phyloP scores from a whole-genome alignment of 371 early-diverging fungal species.

The Smittium culicis region DNA sequence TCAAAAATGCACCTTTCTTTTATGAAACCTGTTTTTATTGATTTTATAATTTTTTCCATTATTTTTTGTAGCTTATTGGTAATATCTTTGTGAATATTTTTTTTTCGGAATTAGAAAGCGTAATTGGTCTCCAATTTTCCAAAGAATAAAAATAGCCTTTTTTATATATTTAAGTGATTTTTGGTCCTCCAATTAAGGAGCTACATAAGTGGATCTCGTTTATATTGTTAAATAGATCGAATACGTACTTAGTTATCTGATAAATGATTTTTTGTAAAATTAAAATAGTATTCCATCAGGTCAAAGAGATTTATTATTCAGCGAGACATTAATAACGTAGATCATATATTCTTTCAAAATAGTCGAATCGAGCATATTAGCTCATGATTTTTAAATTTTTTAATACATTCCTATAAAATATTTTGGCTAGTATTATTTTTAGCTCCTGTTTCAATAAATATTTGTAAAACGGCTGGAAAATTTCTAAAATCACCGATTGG shows the following conservation, averaged over 20 bases:
- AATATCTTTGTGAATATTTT: constrained; percentile 13
- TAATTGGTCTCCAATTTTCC: constrained; percentile 14
- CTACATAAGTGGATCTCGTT: not conserved
- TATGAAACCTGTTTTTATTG: not conserved
- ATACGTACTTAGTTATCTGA: not conserved
- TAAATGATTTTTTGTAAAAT: constrained; percentile 2
- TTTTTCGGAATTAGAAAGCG: constrained; percentile 13
- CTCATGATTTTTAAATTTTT: too few species aligned
- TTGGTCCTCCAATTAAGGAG: not conserved
- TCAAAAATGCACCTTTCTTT: constrained; percentile 7
- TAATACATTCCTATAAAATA: too few species aligned
- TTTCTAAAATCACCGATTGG: not conserved
- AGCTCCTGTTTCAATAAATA: not conserved
- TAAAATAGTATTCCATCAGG: constrained; percentile 13
- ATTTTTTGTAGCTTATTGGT: constrained; percentile 5
- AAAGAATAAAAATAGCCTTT: constrained; percentile 12
- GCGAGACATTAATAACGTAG: not conserved
- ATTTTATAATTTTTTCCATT: not conserved
- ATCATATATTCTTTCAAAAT: not conserved
- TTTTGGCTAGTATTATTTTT: not conserved
- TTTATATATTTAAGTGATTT: constrained; percentile 9
- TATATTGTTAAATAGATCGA: not conserved
- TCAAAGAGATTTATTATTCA: constrained; percentile 12
- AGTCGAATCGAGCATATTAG: not conserved
- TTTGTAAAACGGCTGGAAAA: not conserved